Evolutionary conservation across 2,329 filamentous ascomycete species (phyloP), one percentile per base, ranked within the genome.

Genomic region (Lecanicillium sp.): DNA sequence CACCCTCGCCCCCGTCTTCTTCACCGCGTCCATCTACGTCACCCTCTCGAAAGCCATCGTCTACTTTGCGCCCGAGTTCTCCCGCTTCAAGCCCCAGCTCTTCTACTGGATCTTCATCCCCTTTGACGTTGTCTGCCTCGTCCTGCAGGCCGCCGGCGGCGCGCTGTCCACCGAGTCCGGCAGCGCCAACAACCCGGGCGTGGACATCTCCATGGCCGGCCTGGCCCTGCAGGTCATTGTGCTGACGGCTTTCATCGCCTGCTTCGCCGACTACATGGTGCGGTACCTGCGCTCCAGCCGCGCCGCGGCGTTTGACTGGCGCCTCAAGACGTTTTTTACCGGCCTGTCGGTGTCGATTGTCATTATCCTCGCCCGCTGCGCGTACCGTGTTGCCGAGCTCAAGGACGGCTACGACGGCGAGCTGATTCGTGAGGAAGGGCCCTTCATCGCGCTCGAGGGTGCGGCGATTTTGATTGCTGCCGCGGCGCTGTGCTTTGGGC

Each of bases 301-400:
- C 17, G 39, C 44, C 11, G 35, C 44, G 17, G 29, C 38, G 44
- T 49, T 57, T 8, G 44, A 42, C 33, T 56, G 53, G 50, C 54
- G 62, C 11, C 42, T 59, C 46, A 51, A 46, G 11, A 30, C 53
- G 42, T 84, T 82, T 54, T 60, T 79, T 33, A 41, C 53, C n/a
- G 74, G 70, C 31, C 60, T 82, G 18, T 52, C 60, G 0, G 49
- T 72, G 8, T 67, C 79, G 9, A 76, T 77, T 22, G 33, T 81
- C 6, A 65, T 74, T 33, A 77, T 85, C 49, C 69, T 84, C 33
- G 67, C 73, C 17, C 68, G 81, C 32, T 81, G 75, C 49, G 67
- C 73, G 37, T 84, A 77, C 56, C 73, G 81, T 43, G 75, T 83
- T 27, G 74, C 72, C 5, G 81, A 86, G 65, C 61, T 86, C 38